These are phyloP conservation scores for Globisporangium yorkense DNA, from an alignment of 352 stramenopile genomes.

Conservation along the genomic window DNA sequence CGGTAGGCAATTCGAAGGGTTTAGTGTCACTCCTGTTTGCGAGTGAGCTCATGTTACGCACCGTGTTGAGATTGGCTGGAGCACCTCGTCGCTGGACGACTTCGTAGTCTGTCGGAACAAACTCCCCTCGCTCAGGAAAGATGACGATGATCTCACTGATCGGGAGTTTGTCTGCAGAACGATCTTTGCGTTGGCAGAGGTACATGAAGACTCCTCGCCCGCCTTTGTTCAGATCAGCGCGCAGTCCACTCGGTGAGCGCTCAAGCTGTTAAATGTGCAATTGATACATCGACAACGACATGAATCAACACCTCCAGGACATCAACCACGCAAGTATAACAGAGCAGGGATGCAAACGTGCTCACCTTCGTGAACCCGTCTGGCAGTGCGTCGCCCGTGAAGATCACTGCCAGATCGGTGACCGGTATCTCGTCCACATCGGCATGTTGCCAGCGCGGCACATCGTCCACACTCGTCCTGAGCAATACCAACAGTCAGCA, in stretches of 20 bases:
- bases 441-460: conserved; percentile 41
- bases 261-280: conserved; percentile 39
- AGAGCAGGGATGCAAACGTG: neutral
- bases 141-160: conserved; percentile 77
- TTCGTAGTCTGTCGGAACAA: conserved; percentile 75
- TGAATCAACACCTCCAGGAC: neutral
- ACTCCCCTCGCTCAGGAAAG: conserved; percentile 73
- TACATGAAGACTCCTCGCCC: conserved; percentile 76
- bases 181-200: conserved; percentile 58
- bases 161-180: conserved; percentile 34
- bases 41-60: conserved; percentile 11
- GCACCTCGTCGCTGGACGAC: conserved; percentile 48
- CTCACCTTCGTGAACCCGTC: conserved; percentile 69
- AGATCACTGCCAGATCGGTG: conserved; percentile 71
- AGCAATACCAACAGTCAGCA: neutral
- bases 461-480: conserved; percentile 2
- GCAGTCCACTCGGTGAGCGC: conserved; percentile 59
- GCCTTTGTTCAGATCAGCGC: conserved; percentile 78
- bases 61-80: conserved; percentile 72
- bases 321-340: neutral
- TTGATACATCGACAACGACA: no score
- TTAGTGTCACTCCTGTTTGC: neutral
- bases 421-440: conserved; percentile 47
- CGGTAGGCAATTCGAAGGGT: neutral
- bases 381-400: conserved; percentile 63